phyloP scores from a whole-genome alignment of 139 green algal genomes.

The Micractinium sp. region DNA sequence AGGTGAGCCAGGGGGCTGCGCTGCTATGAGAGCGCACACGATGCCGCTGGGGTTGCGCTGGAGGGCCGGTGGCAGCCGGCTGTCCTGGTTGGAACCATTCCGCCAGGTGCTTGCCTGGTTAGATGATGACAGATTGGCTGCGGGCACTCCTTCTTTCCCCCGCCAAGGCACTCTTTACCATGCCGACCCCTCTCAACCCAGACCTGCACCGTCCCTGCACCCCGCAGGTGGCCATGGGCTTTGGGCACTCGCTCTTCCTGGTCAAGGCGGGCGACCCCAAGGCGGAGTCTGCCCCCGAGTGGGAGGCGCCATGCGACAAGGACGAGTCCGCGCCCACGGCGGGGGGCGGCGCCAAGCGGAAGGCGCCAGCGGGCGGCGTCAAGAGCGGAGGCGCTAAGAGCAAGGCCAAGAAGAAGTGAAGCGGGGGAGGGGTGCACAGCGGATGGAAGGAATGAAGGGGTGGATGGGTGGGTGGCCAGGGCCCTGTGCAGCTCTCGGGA shows the following conservation, averaged over 20 bases:
- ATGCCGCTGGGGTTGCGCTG: too few relatives aligned
- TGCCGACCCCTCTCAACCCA: neutral
- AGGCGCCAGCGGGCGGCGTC: constrained; percentile 28
- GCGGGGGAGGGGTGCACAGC: neutral
- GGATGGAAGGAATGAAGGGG: neutral
- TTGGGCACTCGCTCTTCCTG: constrained; percentile 86
- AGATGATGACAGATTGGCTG: too few relatives aligned
- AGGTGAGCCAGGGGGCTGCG: constrained; percentile 35
- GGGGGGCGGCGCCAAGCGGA: constrained; percentile 46
- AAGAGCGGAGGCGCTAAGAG: neutral
- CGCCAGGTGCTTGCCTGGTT: too few relatives aligned
- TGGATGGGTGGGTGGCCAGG: too few relatives aligned
- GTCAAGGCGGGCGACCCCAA: constrained; percentile 51
- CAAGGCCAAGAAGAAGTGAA: constrained; percentile 36
- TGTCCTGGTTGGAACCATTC: neutral
- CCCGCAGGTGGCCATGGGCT: constrained; percentile 74
- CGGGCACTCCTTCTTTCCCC: neutral
- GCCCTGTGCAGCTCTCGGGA: too few relatives aligned
- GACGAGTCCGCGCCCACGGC: constrained; percentile 1
- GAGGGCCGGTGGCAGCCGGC: too few relatives aligned
- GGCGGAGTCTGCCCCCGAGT: constrained; percentile 3
- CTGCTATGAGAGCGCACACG: too few relatives aligned
- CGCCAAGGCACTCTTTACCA: neutral
- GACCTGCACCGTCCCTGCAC: neutral
- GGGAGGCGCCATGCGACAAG: constrained; percentile 19